Percentiles rank a stretch among this genome's conserved stretches.
Evolutionary conservation across 495 filamentous ascomycete genomes (phyloP).

Genomic region (Lophiotrema nucula): DNA sequence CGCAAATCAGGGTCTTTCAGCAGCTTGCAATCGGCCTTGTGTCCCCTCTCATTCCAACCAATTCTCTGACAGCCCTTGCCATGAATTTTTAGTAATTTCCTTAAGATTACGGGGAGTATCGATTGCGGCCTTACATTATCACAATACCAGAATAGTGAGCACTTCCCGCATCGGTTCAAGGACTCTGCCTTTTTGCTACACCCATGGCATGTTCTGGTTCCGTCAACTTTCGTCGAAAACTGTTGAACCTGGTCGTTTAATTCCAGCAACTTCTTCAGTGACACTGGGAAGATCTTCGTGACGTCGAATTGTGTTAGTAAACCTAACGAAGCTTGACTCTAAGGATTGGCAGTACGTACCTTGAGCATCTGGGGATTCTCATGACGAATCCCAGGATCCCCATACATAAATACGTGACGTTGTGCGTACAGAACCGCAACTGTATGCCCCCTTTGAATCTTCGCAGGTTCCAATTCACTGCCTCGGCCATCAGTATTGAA

Average conservation of each 20-base stretch:
- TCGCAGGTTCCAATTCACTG: constrained; percentile 31
- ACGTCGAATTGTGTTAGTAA: constrained; percentile 1
- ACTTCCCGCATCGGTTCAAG: constrained; percentile 33
- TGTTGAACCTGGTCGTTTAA: constrained; percentile 40
- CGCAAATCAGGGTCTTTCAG: constrained; percentile 41
- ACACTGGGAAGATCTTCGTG: constrained; percentile 37
- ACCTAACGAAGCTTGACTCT: constrained; percentile 16
- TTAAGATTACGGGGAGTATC: constrained; percentile 21
- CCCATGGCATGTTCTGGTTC: constrained; percentile 32
- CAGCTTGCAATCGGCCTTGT: constrained; percentile 43
- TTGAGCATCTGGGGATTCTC: constrained; percentile 37
- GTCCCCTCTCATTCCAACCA: constrained; percentile 43
- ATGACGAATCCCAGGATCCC: constrained; percentile 35
- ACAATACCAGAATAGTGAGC: constrained; percentile 41
- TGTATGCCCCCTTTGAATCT: constrained; percentile 38
- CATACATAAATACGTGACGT: constrained; percentile 34
- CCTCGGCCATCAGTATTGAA: constrained; percentile 42
- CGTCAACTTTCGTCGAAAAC: constrained; percentile 35
- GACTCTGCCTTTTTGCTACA: constrained; percentile 35
- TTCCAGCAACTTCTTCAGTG: constrained; percentile 37
- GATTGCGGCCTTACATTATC: constrained; percentile 34
- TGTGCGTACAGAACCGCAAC: constrained; percentile 40
- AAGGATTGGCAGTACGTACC: constrained; percentile 27
- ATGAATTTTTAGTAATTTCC: constrained; percentile 29
- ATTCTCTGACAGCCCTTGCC: constrained; percentile 37